Percentiles rank a stretch among this genome's conserved stretches.
Conservation (phyloP, 176 grass and related monocot genomes). For the Pharus latifolius region DNA sequence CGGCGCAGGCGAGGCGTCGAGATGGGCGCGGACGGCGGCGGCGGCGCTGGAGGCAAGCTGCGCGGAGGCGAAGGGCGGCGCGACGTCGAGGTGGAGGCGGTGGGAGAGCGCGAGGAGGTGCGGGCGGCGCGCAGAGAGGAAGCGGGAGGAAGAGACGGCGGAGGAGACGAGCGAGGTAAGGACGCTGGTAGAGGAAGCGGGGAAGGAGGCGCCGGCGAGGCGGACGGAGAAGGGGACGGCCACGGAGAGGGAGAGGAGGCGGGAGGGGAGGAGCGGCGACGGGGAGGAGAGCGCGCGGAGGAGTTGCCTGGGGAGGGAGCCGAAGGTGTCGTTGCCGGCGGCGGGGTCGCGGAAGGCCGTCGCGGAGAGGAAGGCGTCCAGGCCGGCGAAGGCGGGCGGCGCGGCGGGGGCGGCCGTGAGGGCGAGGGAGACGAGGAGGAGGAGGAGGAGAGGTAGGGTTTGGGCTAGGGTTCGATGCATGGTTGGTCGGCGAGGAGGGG, state of each 20-base stretch:
- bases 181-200: slow-evolving; percentile 14
- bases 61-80: slow-evolving; percentile 15
- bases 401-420: neutral
- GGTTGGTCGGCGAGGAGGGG: neutral
- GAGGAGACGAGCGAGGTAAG: slow-evolving; percentile 31
- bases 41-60: neutral
- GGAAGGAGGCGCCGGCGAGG: slow-evolving; percentile 50
- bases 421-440: neutral
- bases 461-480: neutral
- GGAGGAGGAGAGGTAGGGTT: neutral
- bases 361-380: slow-evolving; percentile 50
- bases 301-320: slow-evolving; percentile 24
- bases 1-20: slow-evolving; percentile 35
- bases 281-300: slow-evolving; percentile 20
- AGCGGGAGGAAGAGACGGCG: slow-evolving; percentile 38
- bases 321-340: slow-evolving; percentile 50
- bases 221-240: slow-evolving; percentile 45
- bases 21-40: slow-evolving; percentile 34
- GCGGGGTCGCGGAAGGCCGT: slow-evolving; percentile 27
- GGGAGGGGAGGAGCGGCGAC: slow-evolving; percentile 2
- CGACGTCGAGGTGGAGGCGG: slow-evolving; percentile 24
- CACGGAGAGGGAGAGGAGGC: slow-evolving; percentile 43
- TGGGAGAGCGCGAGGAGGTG: slow-evolving; percentile 52
- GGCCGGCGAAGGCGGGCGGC: slow-evolving; percentile 15
- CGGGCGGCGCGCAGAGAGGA: slow-evolving; percentile 33